Base-by-base conservation (phyloP, 192 early-diverging fungal genomes). In the Oehlia diaphana region DNA sequence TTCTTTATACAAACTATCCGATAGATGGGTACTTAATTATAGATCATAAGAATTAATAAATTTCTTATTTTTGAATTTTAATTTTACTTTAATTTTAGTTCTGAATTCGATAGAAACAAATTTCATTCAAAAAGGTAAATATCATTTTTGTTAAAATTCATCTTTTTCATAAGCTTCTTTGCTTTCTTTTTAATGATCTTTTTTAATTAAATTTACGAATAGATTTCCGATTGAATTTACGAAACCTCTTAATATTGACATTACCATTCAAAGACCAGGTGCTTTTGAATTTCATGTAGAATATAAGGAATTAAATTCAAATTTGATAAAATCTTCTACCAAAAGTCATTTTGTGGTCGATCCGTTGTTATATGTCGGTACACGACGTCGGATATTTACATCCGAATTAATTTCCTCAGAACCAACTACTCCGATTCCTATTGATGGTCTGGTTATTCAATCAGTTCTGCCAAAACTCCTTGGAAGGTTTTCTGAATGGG, bases 401-500 rank as follows among this genome's bases (percentile, higher is more conserved):
- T 63, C 66, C 1, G 49, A 78, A 21, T 81, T 75, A 61, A 79
- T 73, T 19, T 62, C 82, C 6, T 31, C 65, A 14, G 70, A 80
- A n/a, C 39, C 70, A 2, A 79, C 35, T 19, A 42, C 72, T 1
- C 83, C 91, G 8, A 80, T 98, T 77, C 93, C 97, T 14, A 84
- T 99, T 66, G 96, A 98, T 79, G 97, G 92, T 4, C 89, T 99
- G 9, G 94, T 91, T 66, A 89, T 97, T 73, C 89, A 97, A 84
- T 95, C 98, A 2, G 90, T 96, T n/a, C 91, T 96, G 8, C 96
- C 97, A 37, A 99, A 99, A 80, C 98, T 97, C 95, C 90, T 99
- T 86, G 97, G 97, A 10, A 88, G 86, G 39, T 74, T 99, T 72
- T 84, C 86, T 12, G 67, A 86, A 70, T 99, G 98, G 98, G 83